Conservation (phyloP, 2,329 filamentous ascomycete genomes). For the Colletotrichum lupini region DNA sequence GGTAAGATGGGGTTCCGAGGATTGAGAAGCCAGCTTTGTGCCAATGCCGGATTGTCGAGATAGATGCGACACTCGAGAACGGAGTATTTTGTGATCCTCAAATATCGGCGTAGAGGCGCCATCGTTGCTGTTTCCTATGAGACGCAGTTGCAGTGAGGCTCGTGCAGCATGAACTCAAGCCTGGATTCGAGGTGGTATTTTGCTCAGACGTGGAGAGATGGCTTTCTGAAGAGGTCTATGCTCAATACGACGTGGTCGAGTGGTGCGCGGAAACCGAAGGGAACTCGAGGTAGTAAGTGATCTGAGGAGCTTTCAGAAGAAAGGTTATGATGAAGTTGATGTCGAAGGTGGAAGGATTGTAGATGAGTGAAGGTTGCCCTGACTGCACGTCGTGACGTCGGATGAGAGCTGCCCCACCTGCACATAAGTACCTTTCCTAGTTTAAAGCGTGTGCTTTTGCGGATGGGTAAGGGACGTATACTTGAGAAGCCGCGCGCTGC, state of each 20-base stretch:
- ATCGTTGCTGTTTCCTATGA: conserved; percentile 56
- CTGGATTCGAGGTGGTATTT: not conserved
- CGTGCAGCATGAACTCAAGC: not conserved
- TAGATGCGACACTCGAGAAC: conserved; percentile 98
- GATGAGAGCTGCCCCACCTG: not conserved
- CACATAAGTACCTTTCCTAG: not conserved
- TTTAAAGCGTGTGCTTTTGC: not conserved
- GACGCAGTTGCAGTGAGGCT: not conserved
- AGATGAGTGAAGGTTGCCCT: not conserved
- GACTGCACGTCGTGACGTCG: conserved; percentile 19
- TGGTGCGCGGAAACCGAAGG: not conserved
- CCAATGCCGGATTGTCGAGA: conserved; percentile 87
- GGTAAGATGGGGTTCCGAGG: conserved; percentile 80
- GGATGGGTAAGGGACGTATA: not conserved
- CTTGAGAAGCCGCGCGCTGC: not conserved
- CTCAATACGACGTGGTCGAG: not conserved
- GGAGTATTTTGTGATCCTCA: conserved; percentile 91
- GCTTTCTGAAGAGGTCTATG: not conserved
- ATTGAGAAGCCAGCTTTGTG: conserved; percentile 85
- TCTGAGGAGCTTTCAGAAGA: not conserved
- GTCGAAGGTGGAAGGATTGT: not conserved
- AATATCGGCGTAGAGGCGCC: conserved; percentile 89
- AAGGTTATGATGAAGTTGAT: not conserved
- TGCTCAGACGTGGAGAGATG: not conserved
- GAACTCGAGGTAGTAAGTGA: too few species aligned